phyloP scores from a whole-genome alignment of 768 basidiomycete genomes.

The Psilocybe azurescens region DNA sequence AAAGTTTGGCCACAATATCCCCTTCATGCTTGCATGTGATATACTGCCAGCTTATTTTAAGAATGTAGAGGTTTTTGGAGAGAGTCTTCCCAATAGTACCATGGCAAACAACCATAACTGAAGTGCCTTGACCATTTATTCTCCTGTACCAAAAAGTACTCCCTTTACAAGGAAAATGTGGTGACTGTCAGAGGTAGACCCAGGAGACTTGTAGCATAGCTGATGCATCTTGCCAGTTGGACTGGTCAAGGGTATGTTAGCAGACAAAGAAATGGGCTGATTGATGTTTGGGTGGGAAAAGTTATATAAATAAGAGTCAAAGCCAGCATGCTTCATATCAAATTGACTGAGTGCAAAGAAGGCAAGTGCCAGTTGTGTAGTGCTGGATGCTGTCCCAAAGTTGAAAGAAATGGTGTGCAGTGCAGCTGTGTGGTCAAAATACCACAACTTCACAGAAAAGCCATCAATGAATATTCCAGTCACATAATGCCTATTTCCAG shows the following conservation, averaged over 20 bases:
- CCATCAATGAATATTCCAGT: slow-evolving; percentile 28
- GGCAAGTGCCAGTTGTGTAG: slow-evolving; percentile 25
- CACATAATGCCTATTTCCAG: slow-evolving; percentile 21
- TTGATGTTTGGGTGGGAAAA: background rate
- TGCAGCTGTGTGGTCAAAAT: slow-evolving; percentile 27
- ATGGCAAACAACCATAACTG: background rate
- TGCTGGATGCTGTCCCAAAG: background rate
- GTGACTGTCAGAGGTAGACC: background rate
- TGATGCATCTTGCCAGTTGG: background rate
- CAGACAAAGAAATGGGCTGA: background rate
- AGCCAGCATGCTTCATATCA: slow-evolving; percentile 18
- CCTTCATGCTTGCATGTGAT: background rate
- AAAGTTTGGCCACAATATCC: background rate
- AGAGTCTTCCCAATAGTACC: background rate
- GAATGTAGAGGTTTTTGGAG: background rate
- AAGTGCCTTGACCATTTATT: background rate
- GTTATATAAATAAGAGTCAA: slow-evolving; percentile 19
- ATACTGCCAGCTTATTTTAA: background rate
- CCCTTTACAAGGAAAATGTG: background rate
- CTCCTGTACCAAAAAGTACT: background rate
- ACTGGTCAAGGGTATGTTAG: background rate
- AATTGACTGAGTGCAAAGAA: slow-evolving; percentile 21
- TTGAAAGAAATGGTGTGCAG: background rate
- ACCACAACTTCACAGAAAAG: slow-evolving; percentile 26
- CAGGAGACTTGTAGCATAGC: background rate